Conservation (phyloP, 371 early-diverging fungal species). For the Batkoa obscura region DNA sequence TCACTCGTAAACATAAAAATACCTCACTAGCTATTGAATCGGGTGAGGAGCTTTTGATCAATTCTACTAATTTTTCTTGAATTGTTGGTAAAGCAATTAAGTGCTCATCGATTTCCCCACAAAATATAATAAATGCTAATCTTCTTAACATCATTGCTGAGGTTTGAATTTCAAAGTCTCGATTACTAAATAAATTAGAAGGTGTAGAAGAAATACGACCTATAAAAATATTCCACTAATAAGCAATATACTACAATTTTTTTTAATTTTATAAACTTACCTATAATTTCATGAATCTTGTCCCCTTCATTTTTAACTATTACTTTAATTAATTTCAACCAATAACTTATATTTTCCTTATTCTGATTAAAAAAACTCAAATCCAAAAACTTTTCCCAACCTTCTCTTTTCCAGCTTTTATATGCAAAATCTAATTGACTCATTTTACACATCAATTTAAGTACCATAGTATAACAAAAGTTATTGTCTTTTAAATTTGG, state of each 20-base stretch:
- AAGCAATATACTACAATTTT: neutral
- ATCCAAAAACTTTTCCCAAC: slow-evolving; percentile 61
- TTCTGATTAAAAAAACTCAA: slow-evolving; percentile 48
- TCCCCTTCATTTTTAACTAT: slow-evolving; percentile 53
- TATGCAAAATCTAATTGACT: slow-evolving; percentile 31
- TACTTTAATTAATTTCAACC: slow-evolving; percentile 43
- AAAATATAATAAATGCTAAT: slow-evolving; percentile 57
- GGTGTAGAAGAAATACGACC: slow-evolving; percentile 52
- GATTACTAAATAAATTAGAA: slow-evolving; percentile 56
- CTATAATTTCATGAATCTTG: slow-evolving; percentile 38
- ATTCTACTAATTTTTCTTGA: slow-evolving; percentile 77
- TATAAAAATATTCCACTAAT: slow-evolving; percentile 1
- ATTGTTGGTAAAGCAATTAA: slow-evolving; percentile 54
- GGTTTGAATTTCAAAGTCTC: slow-evolving; percentile 54
- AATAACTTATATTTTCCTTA: slow-evolving; percentile 23
- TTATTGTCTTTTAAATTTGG: slow-evolving; percentile 40
- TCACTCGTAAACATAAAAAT: slow-evolving; percentile 59
- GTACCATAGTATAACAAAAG: neutral
- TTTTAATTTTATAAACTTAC: slow-evolving; percentile 10
- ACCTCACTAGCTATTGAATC: slow-evolving; percentile 63
- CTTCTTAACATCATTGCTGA: slow-evolving; percentile 50
- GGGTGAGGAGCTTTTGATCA: slow-evolving; percentile 43
- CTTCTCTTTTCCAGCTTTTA: slow-evolving; percentile 56
- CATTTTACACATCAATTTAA: slow-evolving; percentile 7
- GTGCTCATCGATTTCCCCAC: slow-evolving; percentile 59